Conservation (phyloP, 768 basidiomycete species). For the Gloeostereum incarnatum region DNA sequence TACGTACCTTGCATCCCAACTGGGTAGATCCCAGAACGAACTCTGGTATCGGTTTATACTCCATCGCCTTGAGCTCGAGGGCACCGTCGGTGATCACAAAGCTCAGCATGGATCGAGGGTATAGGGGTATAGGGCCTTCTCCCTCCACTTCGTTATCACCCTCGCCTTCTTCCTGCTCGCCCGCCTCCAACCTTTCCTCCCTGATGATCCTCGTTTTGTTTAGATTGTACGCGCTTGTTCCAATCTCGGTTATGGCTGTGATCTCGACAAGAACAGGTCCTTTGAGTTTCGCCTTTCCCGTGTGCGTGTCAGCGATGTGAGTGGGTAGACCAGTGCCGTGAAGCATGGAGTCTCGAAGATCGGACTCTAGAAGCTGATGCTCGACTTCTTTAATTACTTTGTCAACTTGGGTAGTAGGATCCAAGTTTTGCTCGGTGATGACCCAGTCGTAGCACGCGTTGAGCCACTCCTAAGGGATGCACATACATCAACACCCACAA, state of each 20-base stretch:
- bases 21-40: slow-evolving; percentile 68
- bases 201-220: slow-evolving; percentile 58
- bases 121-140: slow-evolving; percentile 73
- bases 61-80: slow-evolving; percentile 61
- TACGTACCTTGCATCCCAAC: slow-evolving; percentile 71
- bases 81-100: slow-evolving; percentile 77
- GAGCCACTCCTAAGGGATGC: slow-evolving; percentile 59
- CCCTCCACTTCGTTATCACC: slow-evolving; percentile 53
- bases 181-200: slow-evolving; percentile 55
- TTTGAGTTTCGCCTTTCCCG: slow-evolving; percentile 19
- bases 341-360: slow-evolving; percentile 63
- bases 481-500: slow-evolving; percentile 3
- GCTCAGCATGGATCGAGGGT: slow-evolving; percentile 71
- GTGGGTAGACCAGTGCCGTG: slow-evolving; percentile 59
- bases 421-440: slow-evolving; percentile 31
- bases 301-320: slow-evolving; percentile 25
- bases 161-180: slow-evolving; percentile 37
- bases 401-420: slow-evolving; percentile 36
- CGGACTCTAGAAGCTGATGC: slow-evolving; percentile 62
- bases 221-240: slow-evolving; percentile 72
- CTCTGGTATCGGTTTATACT: slow-evolving; percentile 58
- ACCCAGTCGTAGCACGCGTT: slow-evolving; percentile 65
- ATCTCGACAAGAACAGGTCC: slow-evolving; percentile 68
- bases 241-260: slow-evolving; percentile 72
- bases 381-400: slow-evolving; percentile 48